Percentiles rank a stretch among this genome's conserved stretches.
Conservation (phyloP, 805 yeast genomes). For the Cyberlindnera maritima region DNA sequence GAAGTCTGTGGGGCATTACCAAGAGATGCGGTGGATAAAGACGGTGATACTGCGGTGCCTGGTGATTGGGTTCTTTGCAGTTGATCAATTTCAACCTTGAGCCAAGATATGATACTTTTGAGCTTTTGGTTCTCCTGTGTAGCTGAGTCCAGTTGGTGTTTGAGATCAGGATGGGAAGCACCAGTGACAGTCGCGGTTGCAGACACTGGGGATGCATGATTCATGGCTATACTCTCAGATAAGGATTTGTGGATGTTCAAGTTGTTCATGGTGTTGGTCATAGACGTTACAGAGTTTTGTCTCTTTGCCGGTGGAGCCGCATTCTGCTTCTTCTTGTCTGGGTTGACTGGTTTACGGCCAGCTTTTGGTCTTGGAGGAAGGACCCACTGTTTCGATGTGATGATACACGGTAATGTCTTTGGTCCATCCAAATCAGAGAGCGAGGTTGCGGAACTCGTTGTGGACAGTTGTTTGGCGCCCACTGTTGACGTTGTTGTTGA, state of each 20-base stretch:
- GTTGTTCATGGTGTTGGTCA: slow-evolving; percentile 17
- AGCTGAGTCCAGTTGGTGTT: slow-evolving; percentile 37
- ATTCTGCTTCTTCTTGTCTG: slow-evolving; percentile 15
- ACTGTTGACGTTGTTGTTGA: background rate
- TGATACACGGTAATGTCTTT: slow-evolving; percentile 16
- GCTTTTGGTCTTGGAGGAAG: slow-evolving; percentile 84
- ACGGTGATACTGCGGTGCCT: background rate
- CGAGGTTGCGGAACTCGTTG: slow-evolving; percentile 1
- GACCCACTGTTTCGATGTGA: slow-evolving; percentile 75
- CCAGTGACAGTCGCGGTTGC: slow-evolving; percentile 1
- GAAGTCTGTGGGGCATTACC: background rate
- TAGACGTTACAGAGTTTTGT: slow-evolving; percentile 14
- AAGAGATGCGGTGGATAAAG: background rate
- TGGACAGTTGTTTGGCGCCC: slow-evolving; percentile 5
- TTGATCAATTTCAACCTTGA: slow-evolving; percentile 38
- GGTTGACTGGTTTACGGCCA: slow-evolving; percentile 47
- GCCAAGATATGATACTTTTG: slow-evolving; percentile 38
- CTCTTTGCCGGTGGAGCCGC: slow-evolving; percentile 1
- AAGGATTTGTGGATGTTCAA: slow-evolving; percentile 14
- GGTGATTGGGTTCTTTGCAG: slow-evolving; percentile 15
- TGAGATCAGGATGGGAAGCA: slow-evolving; percentile 12
- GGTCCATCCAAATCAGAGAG: slow-evolving; percentile 1
- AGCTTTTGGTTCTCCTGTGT: slow-evolving; percentile 43
- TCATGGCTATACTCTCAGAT: slow-evolving; percentile 7
- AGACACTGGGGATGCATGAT: background rate